Evolutionary conservation across 345 rosid species (phyloP).

Genomic region (Erodium maritimum): DNA sequence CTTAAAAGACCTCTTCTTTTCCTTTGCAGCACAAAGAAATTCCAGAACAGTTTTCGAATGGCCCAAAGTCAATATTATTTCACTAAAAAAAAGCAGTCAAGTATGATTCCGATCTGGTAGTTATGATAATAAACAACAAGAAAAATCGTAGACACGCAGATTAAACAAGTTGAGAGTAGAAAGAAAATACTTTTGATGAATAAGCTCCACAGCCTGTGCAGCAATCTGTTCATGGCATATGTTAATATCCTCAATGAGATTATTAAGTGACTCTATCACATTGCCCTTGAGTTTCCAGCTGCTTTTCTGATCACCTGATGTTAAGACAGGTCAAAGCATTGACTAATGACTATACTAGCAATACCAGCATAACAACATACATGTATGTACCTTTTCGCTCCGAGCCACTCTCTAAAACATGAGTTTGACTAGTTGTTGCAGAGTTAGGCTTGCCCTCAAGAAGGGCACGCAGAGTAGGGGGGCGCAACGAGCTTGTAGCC

Average conservation of each 20-base stretch:
- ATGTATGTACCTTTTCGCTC: slow-evolving; percentile 91
- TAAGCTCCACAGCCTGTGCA: slow-evolving; percentile 97
- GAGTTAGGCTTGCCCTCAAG: slow-evolving; percentile 79
- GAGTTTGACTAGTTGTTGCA: slow-evolving; percentile 46
- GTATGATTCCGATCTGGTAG: background rate
- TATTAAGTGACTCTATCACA: slow-evolving; percentile 91
- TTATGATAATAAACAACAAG: too few species aligned
- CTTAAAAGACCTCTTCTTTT: slow-evolving; percentile 87
- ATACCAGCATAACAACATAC: background rate
- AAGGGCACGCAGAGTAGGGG: slow-evolving; percentile 83
- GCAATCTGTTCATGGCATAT: slow-evolving; percentile 97
- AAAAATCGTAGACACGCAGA: background rate
- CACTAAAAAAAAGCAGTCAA: slow-evolving; percentile 48
- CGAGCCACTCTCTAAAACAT: slow-evolving; percentile 94
- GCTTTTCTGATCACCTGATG: slow-evolving; percentile 32
- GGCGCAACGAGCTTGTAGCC: slow-evolving; percentile 87
- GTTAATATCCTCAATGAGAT: slow-evolving; percentile 72
- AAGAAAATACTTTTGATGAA: slow-evolving; percentile 77
- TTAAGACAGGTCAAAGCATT: slow-evolving; percentile 37
- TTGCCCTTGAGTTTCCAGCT: slow-evolving; percentile 88
- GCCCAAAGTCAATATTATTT: slow-evolving; percentile 93
- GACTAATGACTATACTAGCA: background rate
- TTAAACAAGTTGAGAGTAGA: background rate
- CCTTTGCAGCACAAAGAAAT: slow-evolving; percentile 94
- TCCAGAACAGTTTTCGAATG: slow-evolving; percentile 92